A percentile compares a stretch with the other conserved stretches of the same genome.
phyloP scores from a whole-genome alignment of 345 rosid genomes.

The Bretschneidera sinensis region DNA sequence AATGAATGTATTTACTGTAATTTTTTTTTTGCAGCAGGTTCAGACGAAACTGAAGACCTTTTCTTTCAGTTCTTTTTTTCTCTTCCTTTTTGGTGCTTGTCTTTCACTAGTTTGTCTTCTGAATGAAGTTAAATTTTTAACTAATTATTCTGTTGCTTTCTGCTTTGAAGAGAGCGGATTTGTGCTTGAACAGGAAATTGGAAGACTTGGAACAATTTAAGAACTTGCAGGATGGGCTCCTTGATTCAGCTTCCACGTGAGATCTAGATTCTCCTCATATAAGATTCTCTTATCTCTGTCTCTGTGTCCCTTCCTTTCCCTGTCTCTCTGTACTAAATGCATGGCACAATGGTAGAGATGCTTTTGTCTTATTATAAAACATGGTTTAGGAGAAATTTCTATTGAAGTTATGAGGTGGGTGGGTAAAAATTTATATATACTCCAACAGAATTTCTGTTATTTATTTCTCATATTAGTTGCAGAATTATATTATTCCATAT shows the following conservation, averaged over 20 bases:
- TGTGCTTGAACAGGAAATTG: constrained; percentile 84
- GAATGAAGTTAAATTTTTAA: constrained; percentile 9
- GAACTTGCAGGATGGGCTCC: constrained; percentile 78
- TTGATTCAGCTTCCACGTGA: constrained; percentile 85
- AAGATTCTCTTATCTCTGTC: no score
- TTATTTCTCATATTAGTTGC: not conserved
- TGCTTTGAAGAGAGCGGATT: constrained; percentile 69
- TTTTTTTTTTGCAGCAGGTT: not conserved
- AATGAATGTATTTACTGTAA: no score
- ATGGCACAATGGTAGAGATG: not conserved
- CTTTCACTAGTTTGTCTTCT: not conserved
- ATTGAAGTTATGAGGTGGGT: no score
- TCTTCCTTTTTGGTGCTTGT: not conserved
- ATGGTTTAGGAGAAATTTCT: no score
- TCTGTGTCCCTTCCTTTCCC: not conserved
- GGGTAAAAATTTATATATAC: no score
- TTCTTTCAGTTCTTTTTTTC: no score
- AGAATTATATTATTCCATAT: not conserved
- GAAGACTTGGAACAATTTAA: constrained; percentile 81
- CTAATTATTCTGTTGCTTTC: constrained; percentile 13
- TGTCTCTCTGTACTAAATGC: not conserved
- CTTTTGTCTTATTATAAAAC: no score
- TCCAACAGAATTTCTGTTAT: not conserved
- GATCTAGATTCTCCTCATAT: constrained; percentile 21
- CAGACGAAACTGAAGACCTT: not conserved